Base-by-base conservation (phyloP, 441 rosid species). In the Bruguiera hainesii region DNA sequence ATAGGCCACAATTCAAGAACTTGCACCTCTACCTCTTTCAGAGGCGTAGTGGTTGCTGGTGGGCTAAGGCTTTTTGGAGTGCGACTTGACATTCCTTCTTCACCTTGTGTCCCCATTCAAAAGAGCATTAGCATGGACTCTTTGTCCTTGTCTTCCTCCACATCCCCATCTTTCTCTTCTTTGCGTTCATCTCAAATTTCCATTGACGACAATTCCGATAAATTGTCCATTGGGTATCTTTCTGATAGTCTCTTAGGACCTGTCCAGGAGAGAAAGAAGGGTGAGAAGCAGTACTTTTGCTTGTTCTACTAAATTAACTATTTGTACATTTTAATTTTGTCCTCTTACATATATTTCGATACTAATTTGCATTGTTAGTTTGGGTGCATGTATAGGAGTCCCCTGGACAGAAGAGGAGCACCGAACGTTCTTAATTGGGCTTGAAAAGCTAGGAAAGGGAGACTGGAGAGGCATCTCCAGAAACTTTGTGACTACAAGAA, bases 341-440 rank as follows among this genome's bases (percentile, higher is more conserved):
- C 18, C 48, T 3, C 15, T 42, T 13, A 7, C 1, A 7, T 33
- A 33, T 33, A 11, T 42, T 42, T 42, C 48, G 4, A 11, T 11
- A 11, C 16, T 42, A 42, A 42, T 11, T 42, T 42, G 48, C 48
- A 42, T 13, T 42, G 48, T 3, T 42, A 11, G 48, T 42, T 39
- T 3, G 5, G 48, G 48, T 42, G 16, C 13, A 42, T 42, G 16
- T 42, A 42, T 30, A 89, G 98, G 98, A 70, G 86, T 82, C 67
- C 87, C 95, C 56, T 92, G 98, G 96, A 85, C 96, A 35, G 98
- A 88, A 76, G 96, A 87, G 64, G 98, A 92, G 76, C 98, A 92
- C 68, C 66, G 81, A 62, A 67, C 65, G n/a, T 89, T 92, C 81
- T 75, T 92, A 26, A 21, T 75, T 2, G 98, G 98, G 77, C 73